Percentiles rank a stretch among this genome's conserved stretches.
phyloP scores from a whole-genome alignment of 257 asterid genomes.

The Eucommia ulmoides region DNA sequence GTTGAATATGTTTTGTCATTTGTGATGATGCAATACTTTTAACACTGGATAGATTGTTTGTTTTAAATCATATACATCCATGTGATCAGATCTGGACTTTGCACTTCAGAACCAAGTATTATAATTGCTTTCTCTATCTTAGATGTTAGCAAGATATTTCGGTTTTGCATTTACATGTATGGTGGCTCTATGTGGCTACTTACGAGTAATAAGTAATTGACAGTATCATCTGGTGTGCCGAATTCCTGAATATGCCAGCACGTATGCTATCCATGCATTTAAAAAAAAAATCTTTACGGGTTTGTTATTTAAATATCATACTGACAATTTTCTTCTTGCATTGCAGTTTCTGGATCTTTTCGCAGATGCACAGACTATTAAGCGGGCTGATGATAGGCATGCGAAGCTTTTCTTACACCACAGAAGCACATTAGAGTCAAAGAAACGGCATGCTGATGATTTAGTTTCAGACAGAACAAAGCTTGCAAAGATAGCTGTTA shows the following conservation, averaged over 20 bases:
- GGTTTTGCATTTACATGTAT: neutral
- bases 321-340: constrained; percentile 11
- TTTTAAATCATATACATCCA: too few species aligned
- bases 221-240: neutral
- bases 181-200: too few species aligned
- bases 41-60: constrained; percentile 1
- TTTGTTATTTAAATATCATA: neutral
- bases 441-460: constrained; percentile 88
- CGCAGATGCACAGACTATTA: constrained; percentile 55
- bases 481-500: constrained; percentile 43
- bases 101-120: too few species aligned
- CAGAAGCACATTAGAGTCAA: constrained; percentile 66
- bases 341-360: constrained; percentile 96
- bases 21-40: neutral
- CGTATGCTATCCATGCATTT: neutral
- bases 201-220: too few species aligned
- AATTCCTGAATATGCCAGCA: neutral
- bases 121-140: too few species aligned
- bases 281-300: neutral
- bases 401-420: constrained; percentile 72
- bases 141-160: neutral
- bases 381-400: constrained; percentile 81
- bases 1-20: too few species aligned
- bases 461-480: constrained; percentile 64
- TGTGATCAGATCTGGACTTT: neutral